Conservation (phyloP, 2,329 filamentous ascomycete genomes). For the Monilinia laxa region DNA sequence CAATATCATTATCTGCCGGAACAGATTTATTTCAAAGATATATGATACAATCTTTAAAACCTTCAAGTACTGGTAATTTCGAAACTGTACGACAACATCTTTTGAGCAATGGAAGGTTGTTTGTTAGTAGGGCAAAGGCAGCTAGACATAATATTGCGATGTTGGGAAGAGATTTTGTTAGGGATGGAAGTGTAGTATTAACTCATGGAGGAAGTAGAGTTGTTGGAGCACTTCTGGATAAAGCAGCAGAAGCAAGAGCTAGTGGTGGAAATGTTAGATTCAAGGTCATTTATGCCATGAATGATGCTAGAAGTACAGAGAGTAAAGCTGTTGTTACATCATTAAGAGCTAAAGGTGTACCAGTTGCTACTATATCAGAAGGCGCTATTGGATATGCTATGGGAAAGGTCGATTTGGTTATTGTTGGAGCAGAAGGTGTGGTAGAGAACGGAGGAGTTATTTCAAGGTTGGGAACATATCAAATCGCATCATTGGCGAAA, state of each 20-base stretch:
- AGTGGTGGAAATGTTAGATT: slow-evolving; percentile 63
- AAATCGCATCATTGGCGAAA: slow-evolving; percentile 80
- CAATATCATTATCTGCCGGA: slow-evolving; percentile 87
- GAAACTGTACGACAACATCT: slow-evolving; percentile 80
- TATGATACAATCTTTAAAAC: slow-evolving; percentile 68
- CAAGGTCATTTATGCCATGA: slow-evolving; percentile 76
- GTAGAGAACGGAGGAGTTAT: slow-evolving; percentile 94
- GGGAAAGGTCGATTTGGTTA: slow-evolving; percentile 66
- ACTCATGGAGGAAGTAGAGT: slow-evolving; percentile 87
- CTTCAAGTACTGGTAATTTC: slow-evolving; percentile 62
- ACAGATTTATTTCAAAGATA: slow-evolving; percentile 96
- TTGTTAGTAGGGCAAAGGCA: slow-evolving; percentile 83
- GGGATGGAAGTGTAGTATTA: slow-evolving; percentile 77
- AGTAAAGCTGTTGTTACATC: slow-evolving; percentile 68
- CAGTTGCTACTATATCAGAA: slow-evolving; percentile 77
- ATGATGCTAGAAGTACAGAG: slow-evolving; percentile 56
- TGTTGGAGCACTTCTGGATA: slow-evolving; percentile 72
- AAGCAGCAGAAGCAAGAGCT: slow-evolving; percentile 65
- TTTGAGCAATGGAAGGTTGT: slow-evolving; percentile 79
- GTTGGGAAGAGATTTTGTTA: slow-evolving; percentile 75
- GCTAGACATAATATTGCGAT: slow-evolving; percentile 79
- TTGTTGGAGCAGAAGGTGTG: slow-evolving; percentile 78
- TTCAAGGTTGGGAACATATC: slow-evolving; percentile 79
- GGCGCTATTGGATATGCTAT: slow-evolving; percentile 78
- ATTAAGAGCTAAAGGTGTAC: slow-evolving; percentile 71